Conservation (phyloP, 139 green algal genomes). For the Chlamydomonas incerta region DNA sequence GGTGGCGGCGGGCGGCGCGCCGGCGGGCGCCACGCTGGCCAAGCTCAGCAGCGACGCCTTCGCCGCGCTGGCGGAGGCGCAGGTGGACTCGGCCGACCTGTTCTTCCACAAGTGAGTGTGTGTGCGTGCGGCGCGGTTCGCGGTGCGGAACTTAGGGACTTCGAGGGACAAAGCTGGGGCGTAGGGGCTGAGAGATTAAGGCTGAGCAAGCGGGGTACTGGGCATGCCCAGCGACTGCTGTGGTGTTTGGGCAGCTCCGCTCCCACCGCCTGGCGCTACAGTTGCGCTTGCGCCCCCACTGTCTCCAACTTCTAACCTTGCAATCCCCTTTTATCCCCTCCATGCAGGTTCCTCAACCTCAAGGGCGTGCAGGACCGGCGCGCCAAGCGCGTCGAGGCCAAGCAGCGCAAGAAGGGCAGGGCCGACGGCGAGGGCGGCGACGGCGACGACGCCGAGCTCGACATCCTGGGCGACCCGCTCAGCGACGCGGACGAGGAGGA, state of each 20-base stretch:
- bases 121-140: too few relatives aligned
- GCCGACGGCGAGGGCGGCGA: conserved; percentile 40
- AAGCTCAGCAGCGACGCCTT: conserved; percentile 72
- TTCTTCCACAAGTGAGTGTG: conserved; percentile 88
- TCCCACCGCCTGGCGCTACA: too few relatives aligned
- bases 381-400: conserved; percentile 18
- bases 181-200: too few relatives aligned
- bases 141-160: too few relatives aligned
- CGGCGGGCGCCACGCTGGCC: conserved; percentile 16
- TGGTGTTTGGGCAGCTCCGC: too few relatives aligned
- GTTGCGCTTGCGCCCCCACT: too few relatives aligned
- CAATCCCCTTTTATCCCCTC: too few relatives aligned
- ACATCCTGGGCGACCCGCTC: not conserved
- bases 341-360: conserved; percentile 71
- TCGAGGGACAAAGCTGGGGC: too few relatives aligned
- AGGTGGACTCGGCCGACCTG: conserved; percentile 79
- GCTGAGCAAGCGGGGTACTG: too few relatives aligned
- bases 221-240: too few relatives aligned
- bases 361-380: conserved; percentile 54
- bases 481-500: conserved; percentile 50
- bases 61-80: conserved; percentile 68
- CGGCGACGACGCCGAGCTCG: not conserved
- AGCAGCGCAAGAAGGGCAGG: not conserved
- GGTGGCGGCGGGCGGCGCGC: not conserved
- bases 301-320: too few relatives aligned